These are phyloP conservation scores for Sugiyamaella castrensis DNA, from an alignment of 1,139 yeast genomes.

Conservation along the genomic window DNA sequence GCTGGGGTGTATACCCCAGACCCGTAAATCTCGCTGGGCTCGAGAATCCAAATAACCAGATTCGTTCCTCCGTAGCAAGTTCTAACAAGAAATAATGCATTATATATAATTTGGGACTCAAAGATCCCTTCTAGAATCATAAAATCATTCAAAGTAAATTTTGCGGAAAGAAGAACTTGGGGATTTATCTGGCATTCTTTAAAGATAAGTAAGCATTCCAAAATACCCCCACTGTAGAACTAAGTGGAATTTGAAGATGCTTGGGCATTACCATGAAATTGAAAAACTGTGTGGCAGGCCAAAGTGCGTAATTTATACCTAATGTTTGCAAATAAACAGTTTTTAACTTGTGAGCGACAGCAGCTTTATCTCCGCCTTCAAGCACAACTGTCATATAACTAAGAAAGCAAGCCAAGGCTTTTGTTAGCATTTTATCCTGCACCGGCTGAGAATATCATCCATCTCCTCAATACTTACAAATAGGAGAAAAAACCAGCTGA, in stretches of 20 bases:
- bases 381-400: conserved; percentile 78
- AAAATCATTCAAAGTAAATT: too few species aligned
- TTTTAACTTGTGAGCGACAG: conserved; percentile 59
- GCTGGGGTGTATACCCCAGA: too few species aligned
- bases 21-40: too few species aligned
- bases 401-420: conserved; percentile 69
- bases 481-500: conserved; percentile 84
- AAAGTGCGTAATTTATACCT: conserved; percentile 75
- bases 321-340: conserved; percentile 72
- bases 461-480: conserved; percentile 36
- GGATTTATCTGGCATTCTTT: conserved; percentile 46
- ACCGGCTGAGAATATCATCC: too few species aligned
- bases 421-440: too few species aligned
- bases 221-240: conserved; percentile 81
- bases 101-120: too few species aligned
- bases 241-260: conserved; percentile 83
- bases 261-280: conserved; percentile 81
- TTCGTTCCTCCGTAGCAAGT: too few species aligned
- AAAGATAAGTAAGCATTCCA: conserved; percentile 92
- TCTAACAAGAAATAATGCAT: too few species aligned
- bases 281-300: conserved; percentile 93
- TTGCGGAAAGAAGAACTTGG: background rate
- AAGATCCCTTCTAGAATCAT: too few species aligned
- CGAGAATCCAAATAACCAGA: too few species aligned
- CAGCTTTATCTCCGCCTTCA: conserved; percentile 68